Evolutionary conservation across 257 asterid genomes (phyloP).

Genomic region (Primulina huaijiensis): DNA sequence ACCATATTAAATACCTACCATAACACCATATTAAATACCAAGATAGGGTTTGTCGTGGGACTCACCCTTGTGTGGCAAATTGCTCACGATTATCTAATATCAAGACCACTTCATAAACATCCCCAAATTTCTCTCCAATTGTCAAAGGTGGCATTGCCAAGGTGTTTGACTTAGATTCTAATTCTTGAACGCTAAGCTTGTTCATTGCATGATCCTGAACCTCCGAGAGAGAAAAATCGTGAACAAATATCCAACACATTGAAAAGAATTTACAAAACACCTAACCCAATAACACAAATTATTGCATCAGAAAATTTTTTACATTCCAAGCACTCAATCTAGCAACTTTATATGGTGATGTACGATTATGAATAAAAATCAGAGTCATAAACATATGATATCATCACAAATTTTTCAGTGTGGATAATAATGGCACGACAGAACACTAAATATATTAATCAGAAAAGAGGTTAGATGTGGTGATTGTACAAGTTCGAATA

Average conservation of each 20-base stretch:
- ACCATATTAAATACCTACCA: not conserved
- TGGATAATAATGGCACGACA: not conserved
- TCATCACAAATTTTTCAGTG: too few relatives aligned
- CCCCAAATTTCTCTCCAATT: slow-evolving; percentile 76
- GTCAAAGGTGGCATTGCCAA: slow-evolving; percentile 73
- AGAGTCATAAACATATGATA: not conserved
- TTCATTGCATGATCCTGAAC: slow-evolving; percentile 37
- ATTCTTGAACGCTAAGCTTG: slow-evolving; percentile 34
- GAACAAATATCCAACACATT: slow-evolving; percentile 18
- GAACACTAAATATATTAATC: not conserved
- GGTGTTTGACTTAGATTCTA: slow-evolving; percentile 44
- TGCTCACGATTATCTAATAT: slow-evolving; percentile 91
- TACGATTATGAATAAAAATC: too few relatives aligned
- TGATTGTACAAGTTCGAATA: slow-evolving; percentile 12
- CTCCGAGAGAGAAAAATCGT: slow-evolving; percentile 23
- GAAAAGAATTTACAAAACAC: slow-evolving; percentile 6
- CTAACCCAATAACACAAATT: slow-evolving; percentile 15
- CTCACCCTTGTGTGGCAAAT: slow-evolving; percentile 81
- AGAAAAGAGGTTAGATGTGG: slow-evolving; percentile 9
- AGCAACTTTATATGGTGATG: slow-evolving; percentile 11
- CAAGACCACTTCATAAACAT: slow-evolving; percentile 73
- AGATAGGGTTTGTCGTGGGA: slow-evolving; percentile 10
- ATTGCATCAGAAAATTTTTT: slow-evolving; percentile 12
- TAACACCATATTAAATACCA: slow-evolving; percentile 4
- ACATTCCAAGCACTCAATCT: slow-evolving; percentile 1